Evolutionary conservation across 768 basidiomycete genomes (phyloP), one percentile per base, ranked within the genome.

Genomic region (Lactarius sanguifluus): DNA sequence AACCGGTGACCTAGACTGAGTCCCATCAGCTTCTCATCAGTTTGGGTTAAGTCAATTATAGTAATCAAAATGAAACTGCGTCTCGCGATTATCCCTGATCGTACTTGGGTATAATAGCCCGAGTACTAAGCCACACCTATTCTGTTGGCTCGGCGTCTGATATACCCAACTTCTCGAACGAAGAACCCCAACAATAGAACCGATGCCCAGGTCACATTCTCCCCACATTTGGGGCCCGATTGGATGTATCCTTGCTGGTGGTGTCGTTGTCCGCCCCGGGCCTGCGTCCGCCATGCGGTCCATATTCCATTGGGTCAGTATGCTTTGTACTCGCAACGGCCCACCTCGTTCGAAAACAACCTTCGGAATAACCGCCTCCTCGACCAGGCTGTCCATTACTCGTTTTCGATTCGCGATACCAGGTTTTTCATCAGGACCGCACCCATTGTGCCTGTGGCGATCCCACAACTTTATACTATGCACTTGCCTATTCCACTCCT

Each of bases 401-500:
- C 20, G 9, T 45, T n/a, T 3, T 45, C 16, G 16, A 16, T 18
- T 41, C 41, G 41, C 41, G 15, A 4, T 45, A 10, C 28, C 54
- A 12, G 7, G 15, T 54, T 40, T 25, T 36, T 32, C 1, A 8
- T 36, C 41, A 65, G 54, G 25, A 20, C 59, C 15, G 59, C 32
- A 5, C 40, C 59, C 25, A 59, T 56, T 36, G 59, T 65, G 56
- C 32, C 59, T 61, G 32, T 30, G 23, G 47, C 36, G 16, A 8
- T 12, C 56, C 20, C 43, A n/a, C 43, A 2, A 4, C 10, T 2
- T 25, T 32, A 40, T 36, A 32, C 32, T 32, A 8, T 50, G 3
- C 8, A 13, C 16, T 5, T 7, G 25, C 45, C 20, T 13, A 41
- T 6, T 20, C 28, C 23, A 13, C 16, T 65, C 56, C 23, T 20